Percentiles rank a stretch among this genome's conserved stretches.
phyloP scores from a whole-genome alignment of 2,329 filamentous ascomycete genomes.

The Aspergillus sp. region DNA sequence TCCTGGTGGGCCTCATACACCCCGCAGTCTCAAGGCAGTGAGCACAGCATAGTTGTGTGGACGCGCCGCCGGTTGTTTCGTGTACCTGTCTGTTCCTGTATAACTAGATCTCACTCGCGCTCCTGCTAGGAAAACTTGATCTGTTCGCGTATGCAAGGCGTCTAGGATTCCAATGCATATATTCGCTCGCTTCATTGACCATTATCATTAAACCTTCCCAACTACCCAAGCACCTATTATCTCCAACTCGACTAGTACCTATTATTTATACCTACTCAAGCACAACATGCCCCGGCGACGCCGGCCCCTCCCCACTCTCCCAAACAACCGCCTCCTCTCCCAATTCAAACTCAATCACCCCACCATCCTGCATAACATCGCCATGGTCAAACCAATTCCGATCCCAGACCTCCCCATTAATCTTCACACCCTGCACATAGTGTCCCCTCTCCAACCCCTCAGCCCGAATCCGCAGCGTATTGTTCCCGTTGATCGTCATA shows the following conservation, averaged over 20 bases:
- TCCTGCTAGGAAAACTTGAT: background rate
- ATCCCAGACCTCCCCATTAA: conserved; percentile 54
- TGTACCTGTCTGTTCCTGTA: background rate
- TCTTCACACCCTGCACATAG: conserved; percentile 55
- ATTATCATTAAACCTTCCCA: background rate
- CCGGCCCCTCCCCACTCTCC: conserved; percentile 54
- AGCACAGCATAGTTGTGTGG: background rate
- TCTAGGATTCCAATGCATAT: background rate
- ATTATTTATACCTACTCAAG: background rate
- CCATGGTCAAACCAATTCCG: conserved; percentile 59
- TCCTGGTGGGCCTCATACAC: background rate
- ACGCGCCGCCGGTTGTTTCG: background rate
- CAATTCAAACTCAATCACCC: conserved; percentile 51
- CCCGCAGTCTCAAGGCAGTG: background rate
- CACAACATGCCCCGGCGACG: conserved; percentile 46
- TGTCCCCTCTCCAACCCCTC: conserved; percentile 45
- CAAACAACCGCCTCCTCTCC: conserved; percentile 39
- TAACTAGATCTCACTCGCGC: background rate
- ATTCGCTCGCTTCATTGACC: background rate
- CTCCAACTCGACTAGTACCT: background rate
- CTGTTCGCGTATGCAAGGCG: conserved; percentile 1
- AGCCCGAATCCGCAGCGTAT: conserved; percentile 49
- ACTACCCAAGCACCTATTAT: too few relatives aligned
- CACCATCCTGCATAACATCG: conserved; percentile 45
- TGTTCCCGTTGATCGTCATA: conserved; percentile 31